Percentiles rank a stretch among this genome's conserved stretches.
Conservation (phyloP, 805 yeast species). For the Grigorovia transvaalensis region DNA sequence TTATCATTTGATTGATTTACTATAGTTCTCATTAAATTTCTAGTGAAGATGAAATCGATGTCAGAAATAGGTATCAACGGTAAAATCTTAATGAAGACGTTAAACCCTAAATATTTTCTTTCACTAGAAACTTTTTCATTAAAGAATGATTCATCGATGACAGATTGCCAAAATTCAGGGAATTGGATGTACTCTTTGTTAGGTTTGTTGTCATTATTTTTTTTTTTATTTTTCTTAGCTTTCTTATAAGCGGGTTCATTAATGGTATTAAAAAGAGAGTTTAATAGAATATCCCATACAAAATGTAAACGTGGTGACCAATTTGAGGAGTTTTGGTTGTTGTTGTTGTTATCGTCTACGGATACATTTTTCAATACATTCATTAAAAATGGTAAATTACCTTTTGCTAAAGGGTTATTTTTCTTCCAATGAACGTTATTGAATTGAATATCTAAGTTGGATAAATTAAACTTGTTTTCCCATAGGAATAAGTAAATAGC, state of each 20-base stretch:
- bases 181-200: conserved; percentile 29
- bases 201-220: conserved; percentile 15
- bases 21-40: conserved; percentile 59
- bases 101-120: conserved; percentile 79
- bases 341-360: conserved; percentile 24
- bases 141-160: conserved; percentile 73
- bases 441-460: conserved; percentile 9
- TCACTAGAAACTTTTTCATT: conserved; percentile 71
- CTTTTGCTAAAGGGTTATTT: conserved; percentile 62
- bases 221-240: conserved; percentile 30
- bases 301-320: conserved; percentile 72
- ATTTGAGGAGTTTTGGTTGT: conserved; percentile 33
- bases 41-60: conserved; percentile 37
- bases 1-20: conserved; percentile 65
- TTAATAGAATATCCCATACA: conserved; percentile 58
- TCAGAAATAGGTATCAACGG: conserved; percentile 16
- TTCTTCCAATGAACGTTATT: conserved; percentile 44
- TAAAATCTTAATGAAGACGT: conserved; percentile 48
- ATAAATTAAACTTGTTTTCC: conserved; percentile 5
- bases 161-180: conserved; percentile 67
- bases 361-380: conserved; percentile 53
- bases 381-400: conserved; percentile 51
- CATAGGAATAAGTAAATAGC: conserved; percentile 45
- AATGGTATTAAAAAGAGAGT: conserved; percentile 29
- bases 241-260: conserved; percentile 29